Evolutionary conservation across 2,329 filamentous ascomycete species (phyloP).

Genomic region (Zopfia rhizophila): DNA sequence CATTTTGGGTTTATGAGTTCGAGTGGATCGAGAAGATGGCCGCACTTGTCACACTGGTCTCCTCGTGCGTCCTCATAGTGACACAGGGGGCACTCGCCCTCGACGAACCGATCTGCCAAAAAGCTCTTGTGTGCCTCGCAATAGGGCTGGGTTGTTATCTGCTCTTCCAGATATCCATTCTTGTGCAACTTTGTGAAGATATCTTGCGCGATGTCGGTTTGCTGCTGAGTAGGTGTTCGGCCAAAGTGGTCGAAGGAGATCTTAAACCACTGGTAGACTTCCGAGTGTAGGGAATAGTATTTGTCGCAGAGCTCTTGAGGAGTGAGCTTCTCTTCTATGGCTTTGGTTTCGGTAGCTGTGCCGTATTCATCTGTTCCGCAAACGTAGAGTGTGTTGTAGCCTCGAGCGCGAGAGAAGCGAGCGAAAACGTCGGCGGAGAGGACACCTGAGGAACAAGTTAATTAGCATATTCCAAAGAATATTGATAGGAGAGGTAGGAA

Average conservation of each 20-base stretch:
- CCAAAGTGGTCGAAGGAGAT: slow-evolving; percentile 96
- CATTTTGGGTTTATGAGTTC: slow-evolving; percentile 73
- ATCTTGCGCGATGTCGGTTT: slow-evolving; percentile 91
- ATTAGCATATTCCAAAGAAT: slow-evolving; percentile 40
- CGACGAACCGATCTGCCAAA: slow-evolving; percentile 72
- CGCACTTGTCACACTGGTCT: slow-evolving; percentile 65
- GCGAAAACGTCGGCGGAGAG: slow-evolving; percentile 85
- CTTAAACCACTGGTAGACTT: slow-evolving; percentile 95
- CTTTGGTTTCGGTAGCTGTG: slow-evolving; percentile 95
- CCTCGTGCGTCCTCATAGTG: slow-evolving; percentile 63
- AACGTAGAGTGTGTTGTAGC: slow-evolving; percentile 82
- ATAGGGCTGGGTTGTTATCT: slow-evolving; percentile 88
- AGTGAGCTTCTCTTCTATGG: slow-evolving; percentile 84
- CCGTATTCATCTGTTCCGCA: slow-evolving; percentile 96
- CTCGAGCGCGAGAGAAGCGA: slow-evolving; percentile 80
- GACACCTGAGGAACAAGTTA: slow-evolving; percentile 75
- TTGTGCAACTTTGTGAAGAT: slow-evolving; percentile 89
- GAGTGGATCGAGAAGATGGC: slow-evolving; percentile 59
- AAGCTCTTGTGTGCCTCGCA: slow-evolving; percentile 73
- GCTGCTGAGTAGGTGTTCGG: slow-evolving; percentile 86
- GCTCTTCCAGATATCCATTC: slow-evolving; percentile 88
- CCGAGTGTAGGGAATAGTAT: slow-evolving; percentile 89
- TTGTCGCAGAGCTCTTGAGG: slow-evolving; percentile 89
- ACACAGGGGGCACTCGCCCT: slow-evolving; percentile 81
- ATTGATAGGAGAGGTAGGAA: too few relatives aligned